These are phyloP conservation scores for Sporothrix curviconia DNA, from an alignment of 2,329 filamentous ascomycete species.

Conservation along the genomic window DNA sequence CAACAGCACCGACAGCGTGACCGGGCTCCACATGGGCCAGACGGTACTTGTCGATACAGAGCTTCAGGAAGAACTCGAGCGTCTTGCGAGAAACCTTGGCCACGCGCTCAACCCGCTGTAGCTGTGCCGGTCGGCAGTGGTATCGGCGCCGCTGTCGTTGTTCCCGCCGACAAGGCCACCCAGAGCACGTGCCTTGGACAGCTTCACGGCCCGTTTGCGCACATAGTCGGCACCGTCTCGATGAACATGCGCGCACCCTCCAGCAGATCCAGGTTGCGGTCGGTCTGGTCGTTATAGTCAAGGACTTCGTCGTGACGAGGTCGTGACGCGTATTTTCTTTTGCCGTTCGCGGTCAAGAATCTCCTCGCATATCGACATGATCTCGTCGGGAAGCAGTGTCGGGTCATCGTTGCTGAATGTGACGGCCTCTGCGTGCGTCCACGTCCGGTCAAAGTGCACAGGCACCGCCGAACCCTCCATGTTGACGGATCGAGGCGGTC, in stretches of 20 bases:
- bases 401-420: constrained; percentile 75
- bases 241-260: constrained; percentile 82
- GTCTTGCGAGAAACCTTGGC: constrained; percentile 76
- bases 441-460: constrained; percentile 87
- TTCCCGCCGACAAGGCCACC: constrained; percentile 41
- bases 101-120: constrained; percentile 58
- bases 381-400: constrained; percentile 67
- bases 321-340: constrained; percentile 55
- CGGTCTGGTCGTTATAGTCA: constrained; percentile 61
- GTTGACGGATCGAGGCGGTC: constrained; percentile 90
- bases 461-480: constrained; percentile 95
- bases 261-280: constrained; percentile 66
- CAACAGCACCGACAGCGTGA: constrained; percentile 91
- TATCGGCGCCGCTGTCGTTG: constrained; percentile 19
- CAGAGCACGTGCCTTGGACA: constrained; percentile 43
- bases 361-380: constrained; percentile 59
- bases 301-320: constrained; percentile 56
- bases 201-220: constrained; percentile 50
- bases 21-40: constrained; percentile 89
- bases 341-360: constrained; percentile 62
- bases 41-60: constrained; percentile 85
- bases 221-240: constrained; percentile 70
- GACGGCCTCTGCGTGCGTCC: constrained; percentile 67
- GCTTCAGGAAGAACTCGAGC: constrained; percentile 66
- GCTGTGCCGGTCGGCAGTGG: constrained; percentile 25